Evolutionary conservation across 345 rosid genomes (phyloP).

Genomic region (Populus nigra): DNA sequence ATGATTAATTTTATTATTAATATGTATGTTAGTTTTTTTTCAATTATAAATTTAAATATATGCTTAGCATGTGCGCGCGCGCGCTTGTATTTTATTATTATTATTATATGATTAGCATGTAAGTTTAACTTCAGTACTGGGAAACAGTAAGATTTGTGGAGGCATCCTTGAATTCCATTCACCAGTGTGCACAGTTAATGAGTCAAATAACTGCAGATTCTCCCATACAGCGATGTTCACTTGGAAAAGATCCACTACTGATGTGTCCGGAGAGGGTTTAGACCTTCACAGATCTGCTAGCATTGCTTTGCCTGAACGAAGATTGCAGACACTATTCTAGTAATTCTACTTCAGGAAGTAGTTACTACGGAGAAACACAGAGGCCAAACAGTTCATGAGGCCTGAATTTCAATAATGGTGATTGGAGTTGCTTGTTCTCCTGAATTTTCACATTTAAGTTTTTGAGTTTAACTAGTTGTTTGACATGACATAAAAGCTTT

Average conservation of each 20-base stretch:
- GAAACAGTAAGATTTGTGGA: conserved; percentile 23
- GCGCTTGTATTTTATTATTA: too few relatives aligned
- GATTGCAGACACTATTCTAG: background rate
- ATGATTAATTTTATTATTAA: too few relatives aligned
- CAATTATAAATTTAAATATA: too few relatives aligned
- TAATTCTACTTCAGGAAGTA: background rate
- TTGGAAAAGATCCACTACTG: conserved; percentile 18
- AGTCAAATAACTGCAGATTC: too few relatives aligned
- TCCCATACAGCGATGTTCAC: conserved; percentile 2
- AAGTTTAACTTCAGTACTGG: conserved; percentile 5
- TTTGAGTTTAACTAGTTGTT: too few relatives aligned
- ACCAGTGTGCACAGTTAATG: conserved; percentile 7
- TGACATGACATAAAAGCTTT: too few relatives aligned
- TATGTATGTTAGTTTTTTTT: too few relatives aligned
- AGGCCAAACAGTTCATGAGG: background rate
- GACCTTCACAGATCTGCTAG: background rate
- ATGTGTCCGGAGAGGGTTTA: conserved; percentile 11
- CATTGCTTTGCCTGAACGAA: conserved; percentile 7
- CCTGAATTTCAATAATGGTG: background rate
- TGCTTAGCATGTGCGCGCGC: too few relatives aligned
- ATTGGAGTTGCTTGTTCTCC: background rate
- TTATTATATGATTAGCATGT: background rate
- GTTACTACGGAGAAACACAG: background rate
- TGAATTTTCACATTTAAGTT: background rate
- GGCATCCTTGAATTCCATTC: conserved; percentile 3